A percentile compares a stretch with the other conserved stretches of the same genome.
Evolutionary conservation across 2,329 filamentous ascomycete genomes (phyloP).

Genomic region (Lachnellula occidentalis): DNA sequence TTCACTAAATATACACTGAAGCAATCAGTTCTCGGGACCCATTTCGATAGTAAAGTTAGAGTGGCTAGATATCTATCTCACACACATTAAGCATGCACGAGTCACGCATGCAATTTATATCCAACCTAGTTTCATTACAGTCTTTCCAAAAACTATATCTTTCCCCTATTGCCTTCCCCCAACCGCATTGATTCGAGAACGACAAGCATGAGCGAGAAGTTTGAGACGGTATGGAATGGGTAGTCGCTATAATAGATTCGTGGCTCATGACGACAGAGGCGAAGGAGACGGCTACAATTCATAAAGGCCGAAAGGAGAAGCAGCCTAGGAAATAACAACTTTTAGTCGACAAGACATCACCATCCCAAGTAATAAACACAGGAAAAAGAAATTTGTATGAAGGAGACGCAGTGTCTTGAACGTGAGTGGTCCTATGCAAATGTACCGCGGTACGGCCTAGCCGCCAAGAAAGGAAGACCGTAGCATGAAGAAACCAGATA

Average conservation of each 20-base stretch:
- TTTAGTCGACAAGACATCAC: constrained; percentile 26
- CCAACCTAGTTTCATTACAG: constrained; percentile 19
- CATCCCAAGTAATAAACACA: constrained; percentile 28
- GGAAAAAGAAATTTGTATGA: constrained; percentile 20
- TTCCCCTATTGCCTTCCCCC: constrained; percentile 11
- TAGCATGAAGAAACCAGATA: constrained; percentile 19
- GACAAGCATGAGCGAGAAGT: constrained; percentile 17
- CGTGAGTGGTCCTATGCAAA: constrained; percentile 29
- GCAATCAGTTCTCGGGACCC: too few relatives aligned
- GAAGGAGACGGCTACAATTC: constrained; percentile 26
- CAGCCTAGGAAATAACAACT: constrained; percentile 31
- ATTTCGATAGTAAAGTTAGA: too few relatives aligned
- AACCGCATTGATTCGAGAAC: constrained; percentile 4
- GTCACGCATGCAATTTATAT: background rate
- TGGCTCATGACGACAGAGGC: constrained; percentile 30
- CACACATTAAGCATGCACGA: background rate
- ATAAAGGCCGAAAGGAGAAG: constrained; percentile 23
- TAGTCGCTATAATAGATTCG: constrained; percentile 36
- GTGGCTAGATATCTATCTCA: background rate
- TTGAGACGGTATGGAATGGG: constrained; percentile 27
- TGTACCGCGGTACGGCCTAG: constrained; percentile 24
- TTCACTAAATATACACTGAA: too few relatives aligned
- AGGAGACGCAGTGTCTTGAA: constrained; percentile 26
- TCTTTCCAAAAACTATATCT: constrained; percentile 14
- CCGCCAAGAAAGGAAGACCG: constrained; percentile 16